phyloP scores from a whole-genome alignment of 805 yeast species.

The Komagataella ulmi region DNA sequence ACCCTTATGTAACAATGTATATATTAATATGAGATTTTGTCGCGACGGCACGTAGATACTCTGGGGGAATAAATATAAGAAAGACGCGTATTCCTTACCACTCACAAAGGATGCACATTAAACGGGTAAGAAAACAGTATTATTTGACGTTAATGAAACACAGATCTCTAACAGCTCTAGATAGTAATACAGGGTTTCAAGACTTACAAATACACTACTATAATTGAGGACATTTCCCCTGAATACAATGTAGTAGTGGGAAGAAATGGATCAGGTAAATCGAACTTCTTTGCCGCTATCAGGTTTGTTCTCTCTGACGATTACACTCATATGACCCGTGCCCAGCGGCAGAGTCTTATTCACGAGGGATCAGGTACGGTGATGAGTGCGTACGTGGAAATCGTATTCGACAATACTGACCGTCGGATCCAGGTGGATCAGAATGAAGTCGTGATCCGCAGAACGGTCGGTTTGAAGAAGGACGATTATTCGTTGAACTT shows the following conservation, averaged over 20 bases:
- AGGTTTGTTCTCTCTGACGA: conserved; percentile 88
- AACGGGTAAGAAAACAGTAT: conserved; percentile 14
- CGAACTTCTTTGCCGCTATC: conserved; percentile 90
- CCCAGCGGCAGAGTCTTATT: conserved; percentile 75
- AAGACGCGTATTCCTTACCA: neutral
- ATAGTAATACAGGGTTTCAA: conserved; percentile 86
- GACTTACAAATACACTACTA: conserved; percentile 77
- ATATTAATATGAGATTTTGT: neutral
- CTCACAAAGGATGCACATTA: conserved; percentile 11
- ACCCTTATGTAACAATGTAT: neutral
- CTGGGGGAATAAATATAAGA: neutral
- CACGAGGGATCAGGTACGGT: conserved; percentile 88
- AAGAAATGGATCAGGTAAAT: conserved; percentile 92
- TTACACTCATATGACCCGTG: conserved; percentile 69
- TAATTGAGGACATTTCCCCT: conserved; percentile 66
- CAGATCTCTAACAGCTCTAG: conserved; percentile 7
- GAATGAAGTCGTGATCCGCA: conserved; percentile 58
- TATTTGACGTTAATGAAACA: too few species aligned
- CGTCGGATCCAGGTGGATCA: conserved; percentile 59
- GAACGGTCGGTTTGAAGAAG: conserved; percentile 88
- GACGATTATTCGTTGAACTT: conserved; percentile 84
- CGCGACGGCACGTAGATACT: neutral
- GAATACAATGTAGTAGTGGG: conserved; percentile 83
- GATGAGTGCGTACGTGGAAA: conserved; percentile 87
- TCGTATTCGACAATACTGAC: conserved; percentile 72